These are phyloP conservation scores for Nidula niveotomentosa DNA, from an alignment of 1,284 basidiomycete genomes.

Conservation along the genomic window DNA sequence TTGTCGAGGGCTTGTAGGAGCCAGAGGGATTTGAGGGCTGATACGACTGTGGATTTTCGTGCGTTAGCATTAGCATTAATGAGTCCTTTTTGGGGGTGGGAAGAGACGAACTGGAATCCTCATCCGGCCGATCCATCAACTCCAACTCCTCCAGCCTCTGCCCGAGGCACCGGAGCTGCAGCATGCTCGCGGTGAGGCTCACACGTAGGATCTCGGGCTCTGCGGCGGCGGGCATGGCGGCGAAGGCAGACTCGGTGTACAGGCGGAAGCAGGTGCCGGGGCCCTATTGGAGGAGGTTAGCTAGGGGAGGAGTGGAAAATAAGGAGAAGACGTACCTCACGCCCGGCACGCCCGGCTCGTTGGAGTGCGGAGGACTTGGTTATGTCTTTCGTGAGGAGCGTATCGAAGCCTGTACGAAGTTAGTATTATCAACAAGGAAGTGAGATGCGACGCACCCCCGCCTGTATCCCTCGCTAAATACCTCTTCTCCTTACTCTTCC, in stretches of 20 bases:
- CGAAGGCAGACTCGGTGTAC: constrained; percentile 82
- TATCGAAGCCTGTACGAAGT: constrained; percentile 72
- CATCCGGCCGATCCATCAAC: constrained; percentile 83
- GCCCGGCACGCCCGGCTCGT: constrained; percentile 87
- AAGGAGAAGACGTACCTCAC: constrained; percentile 60
- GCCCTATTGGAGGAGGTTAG: constrained; percentile 41
- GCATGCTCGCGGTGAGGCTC: constrained; percentile 78
- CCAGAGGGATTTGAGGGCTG: constrained; percentile 75
- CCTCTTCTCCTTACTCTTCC: constrained; percentile 94
- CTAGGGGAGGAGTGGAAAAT: neutral
- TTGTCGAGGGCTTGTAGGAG: constrained; percentile 75
- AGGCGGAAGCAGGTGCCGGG: constrained; percentile 85
- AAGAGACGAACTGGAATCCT: constrained; percentile 58
- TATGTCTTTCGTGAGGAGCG: constrained; percentile 82
- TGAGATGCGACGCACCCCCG: constrained; percentile 47
- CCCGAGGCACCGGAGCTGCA: constrained; percentile 84
- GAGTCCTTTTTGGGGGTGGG: neutral
- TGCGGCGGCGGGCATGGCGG: constrained; percentile 61
- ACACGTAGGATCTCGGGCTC: constrained; percentile 90
- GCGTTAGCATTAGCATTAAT: neutral
- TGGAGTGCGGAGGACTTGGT: constrained; percentile 90
- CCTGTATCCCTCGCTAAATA: constrained; percentile 70
- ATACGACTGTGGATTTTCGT: constrained; percentile 44
- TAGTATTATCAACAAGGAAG: neutral
- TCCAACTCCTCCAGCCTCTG: constrained; percentile 79